These are phyloP conservation scores for Cladophialophora exuberans DNA, from an alignment of 2,329 filamentous ascomycete genomes.

Conservation along the genomic window DNA sequence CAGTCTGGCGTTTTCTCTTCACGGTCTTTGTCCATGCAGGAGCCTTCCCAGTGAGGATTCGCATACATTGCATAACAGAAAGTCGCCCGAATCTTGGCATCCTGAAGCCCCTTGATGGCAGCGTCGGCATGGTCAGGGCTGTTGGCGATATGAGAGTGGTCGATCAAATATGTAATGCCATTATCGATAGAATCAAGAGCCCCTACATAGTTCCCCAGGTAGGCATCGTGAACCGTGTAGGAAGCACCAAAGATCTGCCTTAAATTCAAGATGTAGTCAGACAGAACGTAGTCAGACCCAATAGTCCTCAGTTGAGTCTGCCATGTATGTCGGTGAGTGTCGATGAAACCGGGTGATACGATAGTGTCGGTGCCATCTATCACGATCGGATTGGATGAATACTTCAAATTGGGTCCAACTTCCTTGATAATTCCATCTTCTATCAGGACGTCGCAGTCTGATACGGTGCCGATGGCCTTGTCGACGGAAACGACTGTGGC, in stretches of 20 bases:
- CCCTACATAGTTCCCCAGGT: constrained; percentile 18
- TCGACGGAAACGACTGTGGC: constrained; percentile 21
- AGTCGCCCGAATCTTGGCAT: constrained; percentile 32
- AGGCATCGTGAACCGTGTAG: constrained; percentile 49
- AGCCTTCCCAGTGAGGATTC: constrained; percentile 7
- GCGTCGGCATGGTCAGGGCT: constrained; percentile 35
- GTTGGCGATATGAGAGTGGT: constrained; percentile 38
- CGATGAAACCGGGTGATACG: constrained; percentile 41
- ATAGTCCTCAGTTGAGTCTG: constrained; percentile 46
- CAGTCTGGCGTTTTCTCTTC: constrained; percentile 12
- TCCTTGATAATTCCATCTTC: constrained; percentile 31
- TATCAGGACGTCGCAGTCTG: constrained; percentile 31
- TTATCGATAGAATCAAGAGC: constrained; percentile 22
- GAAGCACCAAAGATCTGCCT: constrained; percentile 10
- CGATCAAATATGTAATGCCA: constrained; percentile 32
- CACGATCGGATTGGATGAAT: constrained; percentile 32
- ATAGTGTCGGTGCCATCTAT: constrained; percentile 47
- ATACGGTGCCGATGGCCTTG: constrained; percentile 2
- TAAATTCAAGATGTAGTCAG: constrained; percentile 42
- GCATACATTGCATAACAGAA: neutral
- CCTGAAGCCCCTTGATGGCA: constrained; percentile 33
- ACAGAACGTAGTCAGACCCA: constrained; percentile 44
- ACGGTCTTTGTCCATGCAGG: constrained; percentile 3
- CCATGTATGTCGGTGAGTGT: constrained; percentile 50
- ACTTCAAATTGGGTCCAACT: constrained; percentile 27